These are phyloP conservation scores for Xylaria sp. DNA, from an alignment of 2,329 filamentous ascomycete species.

Conservation along the genomic window DNA sequence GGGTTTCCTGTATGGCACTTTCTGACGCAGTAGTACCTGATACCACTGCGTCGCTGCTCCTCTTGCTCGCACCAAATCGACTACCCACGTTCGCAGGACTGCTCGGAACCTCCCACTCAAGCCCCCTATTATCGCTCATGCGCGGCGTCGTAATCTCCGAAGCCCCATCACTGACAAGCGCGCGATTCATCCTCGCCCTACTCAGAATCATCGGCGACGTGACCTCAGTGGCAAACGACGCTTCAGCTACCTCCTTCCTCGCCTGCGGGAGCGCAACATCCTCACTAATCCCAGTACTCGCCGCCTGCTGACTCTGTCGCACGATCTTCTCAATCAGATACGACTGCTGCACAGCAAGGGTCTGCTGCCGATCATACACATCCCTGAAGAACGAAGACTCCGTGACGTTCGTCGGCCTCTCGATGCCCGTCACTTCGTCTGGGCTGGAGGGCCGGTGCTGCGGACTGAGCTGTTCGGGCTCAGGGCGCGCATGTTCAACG, in stretches of 20 bases:
- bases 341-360: slow-evolving; percentile 26
- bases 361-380: slow-evolving; percentile 27
- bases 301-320: slow-evolving; percentile 30
- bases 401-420: slow-evolving; percentile 24
- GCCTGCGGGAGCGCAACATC: slow-evolving; percentile 27
- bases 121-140: slow-evolving; percentile 20
- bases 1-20: slow-evolving; percentile 6
- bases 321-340: slow-evolving; percentile 32
- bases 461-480: slow-evolving; percentile 30
- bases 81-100: slow-evolving; percentile 24
- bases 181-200: slow-evolving; percentile 17
- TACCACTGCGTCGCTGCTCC: slow-evolving; percentile 7
- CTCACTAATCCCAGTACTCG: slow-evolving; percentile 26
- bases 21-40: slow-evolving; percentile 11
- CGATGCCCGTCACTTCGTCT: slow-evolving; percentile 11
- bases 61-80: slow-evolving; percentile 20
- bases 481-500: slow-evolving; percentile 18
- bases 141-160: slow-evolving; percentile 28
- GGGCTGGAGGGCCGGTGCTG: slow-evolving; percentile 18
- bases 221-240: slow-evolving; percentile 29
- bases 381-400: slow-evolving; percentile 29
- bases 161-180: slow-evolving; percentile 21
- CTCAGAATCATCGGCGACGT: slow-evolving; percentile 24
- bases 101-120: slow-evolving; percentile 34
- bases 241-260: slow-evolving; percentile 18